Conservation (phyloP, 352 stramenopile genomes). For the Globisporangium barbulae region DNA sequence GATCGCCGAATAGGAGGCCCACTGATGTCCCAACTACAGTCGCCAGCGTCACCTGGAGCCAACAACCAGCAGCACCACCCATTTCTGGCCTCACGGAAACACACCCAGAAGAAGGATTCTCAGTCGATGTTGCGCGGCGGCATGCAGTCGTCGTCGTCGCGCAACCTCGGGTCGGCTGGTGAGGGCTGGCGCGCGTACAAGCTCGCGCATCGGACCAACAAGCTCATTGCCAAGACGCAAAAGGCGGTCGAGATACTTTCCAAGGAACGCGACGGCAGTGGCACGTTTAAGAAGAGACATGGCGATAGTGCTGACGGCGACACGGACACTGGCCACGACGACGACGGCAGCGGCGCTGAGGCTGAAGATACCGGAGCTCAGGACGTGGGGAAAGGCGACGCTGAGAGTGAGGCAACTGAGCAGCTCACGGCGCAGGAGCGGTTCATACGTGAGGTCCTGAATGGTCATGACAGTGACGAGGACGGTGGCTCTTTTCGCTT, state of each 20-base stretch:
- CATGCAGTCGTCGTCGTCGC: not conserved
- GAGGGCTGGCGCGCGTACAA: constrained; percentile 65
- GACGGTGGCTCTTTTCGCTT: not conserved
- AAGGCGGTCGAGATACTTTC: constrained; percentile 36
- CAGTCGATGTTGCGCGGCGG: constrained; percentile 3
- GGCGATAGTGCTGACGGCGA: not conserved
- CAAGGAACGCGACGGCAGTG: constrained; percentile 16
- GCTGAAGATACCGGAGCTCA: not conserved
- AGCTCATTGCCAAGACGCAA: constrained; percentile 56
- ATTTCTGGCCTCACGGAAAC: constrained; percentile 8
- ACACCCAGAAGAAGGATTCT: constrained; percentile 16
- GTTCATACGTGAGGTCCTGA: constrained; percentile 53
- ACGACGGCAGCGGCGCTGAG: constrained; percentile 3
- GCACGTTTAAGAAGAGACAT: not conserved
- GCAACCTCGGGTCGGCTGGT: constrained; percentile 2
- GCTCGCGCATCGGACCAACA: constrained; percentile 55
- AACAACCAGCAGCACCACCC: constrained; percentile 9
- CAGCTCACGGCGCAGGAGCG: constrained; percentile 13
- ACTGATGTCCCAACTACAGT: constrained; percentile 6
- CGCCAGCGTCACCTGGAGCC: constrained; percentile 6
- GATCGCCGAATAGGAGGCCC: constrained; percentile 10
- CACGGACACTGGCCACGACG: not conserved
- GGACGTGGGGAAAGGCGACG: not conserved
- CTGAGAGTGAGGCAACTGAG: not conserved
- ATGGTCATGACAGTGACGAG: constrained; percentile 21